These are phyloP conservation scores for Debaryomyces castellii DNA, from an alignment of 805 yeast genomes.

Conservation along the genomic window DNA sequence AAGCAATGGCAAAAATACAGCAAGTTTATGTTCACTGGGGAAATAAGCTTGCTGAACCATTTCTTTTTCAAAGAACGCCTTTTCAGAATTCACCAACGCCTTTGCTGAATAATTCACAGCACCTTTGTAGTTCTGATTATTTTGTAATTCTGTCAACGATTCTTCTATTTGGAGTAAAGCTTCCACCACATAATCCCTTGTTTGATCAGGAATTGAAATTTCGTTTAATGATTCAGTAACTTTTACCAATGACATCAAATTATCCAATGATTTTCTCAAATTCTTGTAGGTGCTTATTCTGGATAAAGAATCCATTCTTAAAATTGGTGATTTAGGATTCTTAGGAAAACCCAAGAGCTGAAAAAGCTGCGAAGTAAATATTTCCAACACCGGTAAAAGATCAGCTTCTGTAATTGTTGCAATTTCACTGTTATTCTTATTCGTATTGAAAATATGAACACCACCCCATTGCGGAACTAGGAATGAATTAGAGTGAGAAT, in stretches of 20 bases:
- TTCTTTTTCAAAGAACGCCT: conserved; percentile 88
- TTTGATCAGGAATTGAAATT: conserved; percentile 80
- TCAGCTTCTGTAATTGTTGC: conserved; percentile 39
- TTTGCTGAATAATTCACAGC: conserved; percentile 42
- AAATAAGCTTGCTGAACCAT: conserved; percentile 95
- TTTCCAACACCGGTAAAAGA: conserved; percentile 58
- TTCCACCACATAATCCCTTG: conserved; percentile 53
- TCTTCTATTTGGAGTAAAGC: conserved; percentile 45
- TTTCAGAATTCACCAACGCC: conserved; percentile 62
- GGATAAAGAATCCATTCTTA: conserved; percentile 64
- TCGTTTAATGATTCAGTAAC: conserved; percentile 67
- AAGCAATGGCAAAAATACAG: conserved; percentile 85
- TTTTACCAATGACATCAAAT: conserved; percentile 69
- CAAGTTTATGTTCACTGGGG: conserved; percentile 94
- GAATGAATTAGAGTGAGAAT: conserved; percentile 56
- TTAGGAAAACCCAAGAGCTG: conserved; percentile 69
- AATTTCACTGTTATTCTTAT: conserved; percentile 3
- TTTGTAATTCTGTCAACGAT: conserved; percentile 31
- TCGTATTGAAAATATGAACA: conserved; percentile 48
- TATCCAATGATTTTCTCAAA: conserved; percentile 60
- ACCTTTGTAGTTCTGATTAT: conserved; percentile 26
- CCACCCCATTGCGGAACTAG: conserved; percentile 93
- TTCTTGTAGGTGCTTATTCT: conserved; percentile 60
- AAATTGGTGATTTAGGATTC: conserved; percentile 54
- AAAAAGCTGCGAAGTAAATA: conserved; percentile 73